phyloP scores from a whole-genome alignment of 306 rosid species.

The Trifolium dubium region DNA sequence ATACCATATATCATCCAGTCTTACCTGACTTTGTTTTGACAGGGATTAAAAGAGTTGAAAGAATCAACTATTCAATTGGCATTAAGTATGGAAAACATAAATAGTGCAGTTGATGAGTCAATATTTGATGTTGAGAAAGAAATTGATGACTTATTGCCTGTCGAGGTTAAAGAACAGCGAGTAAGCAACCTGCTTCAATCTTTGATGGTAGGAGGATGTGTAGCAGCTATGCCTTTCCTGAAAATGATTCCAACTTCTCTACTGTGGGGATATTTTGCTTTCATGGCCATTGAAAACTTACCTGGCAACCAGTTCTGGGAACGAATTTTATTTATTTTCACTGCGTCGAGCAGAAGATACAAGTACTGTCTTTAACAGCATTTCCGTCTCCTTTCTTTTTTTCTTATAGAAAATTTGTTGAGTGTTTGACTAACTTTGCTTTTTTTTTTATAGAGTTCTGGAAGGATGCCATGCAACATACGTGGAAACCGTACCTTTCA shows the following conservation, averaged over 20 bases:
- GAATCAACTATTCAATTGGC: conserved; percentile 64
- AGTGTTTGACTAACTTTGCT: conserved; percentile 18
- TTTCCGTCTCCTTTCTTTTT: background rate
- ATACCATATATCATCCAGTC: conserved; percentile 21
- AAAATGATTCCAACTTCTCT: conserved; percentile 83
- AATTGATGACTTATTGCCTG: conserved; percentile 73
- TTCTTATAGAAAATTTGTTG: background rate
- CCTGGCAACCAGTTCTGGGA: conserved; percentile 93
- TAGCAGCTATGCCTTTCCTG: conserved; percentile 79
- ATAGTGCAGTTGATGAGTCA: conserved; percentile 66
- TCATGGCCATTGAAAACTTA: conserved; percentile 84
- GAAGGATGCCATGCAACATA: conserved; percentile 71
- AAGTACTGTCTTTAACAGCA: conserved; percentile 52
- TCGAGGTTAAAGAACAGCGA: conserved; percentile 86
- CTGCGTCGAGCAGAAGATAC: conserved; percentile 75
- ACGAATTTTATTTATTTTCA: conserved; percentile 68
- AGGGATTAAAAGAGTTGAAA: conserved; percentile 76
- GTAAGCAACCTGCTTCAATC: conserved; percentile 86
- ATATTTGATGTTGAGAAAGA: conserved; percentile 72
- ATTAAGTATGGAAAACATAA: conserved; percentile 53
- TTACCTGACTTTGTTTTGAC: conserved; percentile 36
- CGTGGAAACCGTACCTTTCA: conserved; percentile 78
- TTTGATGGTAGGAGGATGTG: conserved; percentile 71
- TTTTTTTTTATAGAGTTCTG: conserved; percentile 47
- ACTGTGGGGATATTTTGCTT: conserved; percentile 87